These are phyloP conservation scores for Phragmites australis DNA, from an alignment of 176 grass and related monocot species.

Conservation along the genomic window DNA sequence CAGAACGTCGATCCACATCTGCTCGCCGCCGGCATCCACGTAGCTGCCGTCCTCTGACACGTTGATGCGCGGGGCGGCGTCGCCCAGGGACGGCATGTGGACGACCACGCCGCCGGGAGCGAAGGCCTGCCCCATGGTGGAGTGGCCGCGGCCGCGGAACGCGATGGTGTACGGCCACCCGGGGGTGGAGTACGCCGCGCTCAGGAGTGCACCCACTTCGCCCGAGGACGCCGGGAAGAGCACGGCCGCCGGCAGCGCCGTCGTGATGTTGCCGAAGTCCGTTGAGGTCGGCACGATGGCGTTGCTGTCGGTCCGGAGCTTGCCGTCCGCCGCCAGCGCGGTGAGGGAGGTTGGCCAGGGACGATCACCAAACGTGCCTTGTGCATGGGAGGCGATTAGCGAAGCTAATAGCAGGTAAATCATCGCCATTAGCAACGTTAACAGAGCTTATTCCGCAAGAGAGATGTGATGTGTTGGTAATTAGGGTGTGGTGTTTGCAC, in stretches of 20 bases:
- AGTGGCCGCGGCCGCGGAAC: conserved; percentile 81
- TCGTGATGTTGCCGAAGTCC: conserved; percentile 75
- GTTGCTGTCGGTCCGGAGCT: conserved; percentile 49
- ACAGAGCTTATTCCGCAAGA: neutral
- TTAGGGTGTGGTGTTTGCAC: conserved; percentile 33
- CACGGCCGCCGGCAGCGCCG: conserved; percentile 57
- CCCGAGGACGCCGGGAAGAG: conserved; percentile 48
- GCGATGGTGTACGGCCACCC: conserved; percentile 47
- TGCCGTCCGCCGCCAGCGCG: conserved; percentile 25
- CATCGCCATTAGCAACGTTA: conserved; percentile 38
- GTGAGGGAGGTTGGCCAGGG: conserved; percentile 45
- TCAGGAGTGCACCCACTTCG: conserved; percentile 62
- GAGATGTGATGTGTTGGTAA: conserved; percentile 17
- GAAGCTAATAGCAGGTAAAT: conserved; percentile 18
- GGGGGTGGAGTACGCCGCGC: conserved; percentile 28
- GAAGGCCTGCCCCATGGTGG: conserved; percentile 67
- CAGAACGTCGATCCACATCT: conserved; percentile 83
- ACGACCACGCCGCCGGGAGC: conserved; percentile 63
- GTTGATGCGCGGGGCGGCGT: conserved; percentile 45
- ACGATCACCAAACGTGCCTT: neutral
- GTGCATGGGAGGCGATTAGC: conserved; percentile 40
- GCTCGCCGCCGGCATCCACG: conserved; percentile 93
- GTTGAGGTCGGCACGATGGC: conserved; percentile 52
- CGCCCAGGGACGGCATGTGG: conserved; percentile 59
- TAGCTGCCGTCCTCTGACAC: conserved; percentile 49